Evolutionary conservation across 2,329 filamentous ascomycete genomes (phyloP), one percentile per base, ranked within the genome.

Genomic region (Ophiostoma himal-ulmi): DNA sequence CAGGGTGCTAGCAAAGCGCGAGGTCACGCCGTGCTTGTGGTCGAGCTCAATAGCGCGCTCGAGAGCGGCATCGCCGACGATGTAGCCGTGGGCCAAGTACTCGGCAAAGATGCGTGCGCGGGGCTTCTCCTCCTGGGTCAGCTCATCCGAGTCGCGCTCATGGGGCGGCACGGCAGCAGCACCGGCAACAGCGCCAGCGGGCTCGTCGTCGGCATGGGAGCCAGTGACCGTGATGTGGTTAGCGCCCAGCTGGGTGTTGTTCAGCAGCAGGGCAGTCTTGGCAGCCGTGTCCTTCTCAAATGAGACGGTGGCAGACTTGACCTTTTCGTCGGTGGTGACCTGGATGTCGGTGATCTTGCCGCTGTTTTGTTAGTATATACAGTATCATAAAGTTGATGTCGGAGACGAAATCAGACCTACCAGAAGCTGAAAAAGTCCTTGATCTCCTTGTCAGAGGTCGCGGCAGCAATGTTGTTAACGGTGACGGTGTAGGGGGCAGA

Each of bases 251-350:
- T 96, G 91, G 69, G 95, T 99, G 85, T 97, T 96, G 83, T 98
- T 94, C 74, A 99, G 89, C 72, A 99, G 91, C 57, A 97, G 91
- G 36, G 95, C 95, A 30, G 95, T 99, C 85, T 97, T 97, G 72
- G 94, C 94, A 68, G 95, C 95, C 17, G 94, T 96, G 79, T 94
- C 89, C 84, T 97, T 97, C 82, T 98, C 95, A 78, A 99, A 99
- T 69, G 89, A 94, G 73, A 99, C 94, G n/a, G 90, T 91, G 71
- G 95, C 95, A 68, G 89, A 89, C 82, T 97, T 93, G 75, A 86
- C 84, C 75, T 89, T 86, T 77, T 88, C 88, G 80, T 81, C 81
- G 48, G 89, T 81, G 37, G 88, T 92, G 77, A 97, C 86, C 71
- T 92, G 89, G 79, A 99, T 86, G 76, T 87, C 86, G 75, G 88